A percentile compares a stretch with the other conserved stretches of the same genome.
These are phyloP conservation scores for Saccharomyces paradoxus DNA, from an alignment of 805 yeast genomes.

Conservation along the genomic window DNA sequence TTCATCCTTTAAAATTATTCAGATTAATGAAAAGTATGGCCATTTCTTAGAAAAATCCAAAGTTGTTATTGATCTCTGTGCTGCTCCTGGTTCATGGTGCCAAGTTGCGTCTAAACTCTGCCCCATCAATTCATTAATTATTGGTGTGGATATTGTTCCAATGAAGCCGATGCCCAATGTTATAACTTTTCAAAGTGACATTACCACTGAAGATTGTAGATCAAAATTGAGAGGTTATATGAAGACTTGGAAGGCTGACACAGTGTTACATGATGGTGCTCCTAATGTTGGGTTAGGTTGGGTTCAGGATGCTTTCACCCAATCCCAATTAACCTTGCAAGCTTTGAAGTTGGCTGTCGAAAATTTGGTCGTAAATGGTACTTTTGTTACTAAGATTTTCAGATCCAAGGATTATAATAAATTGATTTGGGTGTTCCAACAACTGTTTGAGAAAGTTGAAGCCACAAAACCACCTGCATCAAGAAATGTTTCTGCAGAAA, in stretches of 20 bases:
- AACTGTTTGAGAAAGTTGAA: slow-evolving; percentile 89
- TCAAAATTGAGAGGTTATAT: slow-evolving; percentile 89
- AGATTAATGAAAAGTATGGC: slow-evolving; percentile 92
- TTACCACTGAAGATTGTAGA: slow-evolving; percentile 96
- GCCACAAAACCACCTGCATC: slow-evolving; percentile 99
- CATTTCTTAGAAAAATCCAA: slow-evolving; percentile 90
- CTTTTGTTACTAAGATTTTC: slow-evolving; percentile 92
- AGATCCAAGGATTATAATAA: slow-evolving; percentile 98
- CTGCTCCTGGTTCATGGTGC: slow-evolving; percentile 99
- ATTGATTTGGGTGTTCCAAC: slow-evolving; percentile 95
- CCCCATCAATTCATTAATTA: slow-evolving; percentile 86
- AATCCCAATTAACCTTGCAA: slow-evolving; percentile 89
- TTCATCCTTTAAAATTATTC: slow-evolving; percentile 91
- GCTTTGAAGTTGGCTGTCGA: slow-evolving; percentile 92
- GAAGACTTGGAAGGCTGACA: slow-evolving; percentile 98
- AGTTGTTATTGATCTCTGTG: slow-evolving; percentile 95
- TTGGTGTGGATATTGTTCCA: slow-evolving; percentile 98
- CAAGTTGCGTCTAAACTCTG: slow-evolving; percentile 93
- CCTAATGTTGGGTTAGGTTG: slow-evolving; percentile 99
- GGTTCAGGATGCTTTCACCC: slow-evolving; percentile 99
- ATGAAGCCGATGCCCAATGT: slow-evolving; percentile 93
- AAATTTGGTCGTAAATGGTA: slow-evolving; percentile 84
- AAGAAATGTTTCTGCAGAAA: slow-evolving; percentile 98
- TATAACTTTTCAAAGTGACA: slow-evolving; percentile 91
- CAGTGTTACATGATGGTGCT: slow-evolving; percentile 98